A percentile compares a stretch with the other conserved stretches of the same genome.
Evolutionary conservation across 2,329 filamentous ascomycete genomes (phyloP).

Genomic region (Diaporthe sp.): DNA sequence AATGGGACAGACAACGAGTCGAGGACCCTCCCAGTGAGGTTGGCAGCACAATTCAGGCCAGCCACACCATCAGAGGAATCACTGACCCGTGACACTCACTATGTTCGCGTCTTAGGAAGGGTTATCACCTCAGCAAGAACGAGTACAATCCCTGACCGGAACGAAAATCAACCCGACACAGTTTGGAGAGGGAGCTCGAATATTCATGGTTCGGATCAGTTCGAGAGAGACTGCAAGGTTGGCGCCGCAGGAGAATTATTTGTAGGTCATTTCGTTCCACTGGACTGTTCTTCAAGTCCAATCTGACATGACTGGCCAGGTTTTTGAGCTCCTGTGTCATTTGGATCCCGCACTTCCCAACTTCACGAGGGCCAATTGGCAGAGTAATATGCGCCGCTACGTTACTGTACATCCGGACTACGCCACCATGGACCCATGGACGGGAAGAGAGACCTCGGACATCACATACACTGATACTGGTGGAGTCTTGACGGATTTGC

Average conservation of each 20-base stretch:
- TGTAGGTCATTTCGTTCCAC: constrained; percentile 31
- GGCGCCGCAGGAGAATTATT: constrained; percentile 45
- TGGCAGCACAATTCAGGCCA: neutral
- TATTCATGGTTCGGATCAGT: constrained; percentile 17
- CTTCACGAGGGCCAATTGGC: constrained; percentile 60
- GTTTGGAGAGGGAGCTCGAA: neutral
- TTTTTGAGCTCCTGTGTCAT: constrained; percentile 56
- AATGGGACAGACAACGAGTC: neutral
- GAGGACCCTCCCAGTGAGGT: neutral
- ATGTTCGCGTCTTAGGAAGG: constrained; percentile 33
- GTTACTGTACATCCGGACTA: constrained; percentile 57
- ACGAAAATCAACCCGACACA: neutral
- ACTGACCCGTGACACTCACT: neutral
- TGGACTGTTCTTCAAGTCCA: neutral
- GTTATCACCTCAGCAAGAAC: constrained; percentile 35
- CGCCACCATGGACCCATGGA: constrained; percentile 55
- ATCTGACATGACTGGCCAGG: constrained; percentile 43
- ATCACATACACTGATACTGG: constrained; percentile 58
- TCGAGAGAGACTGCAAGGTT: constrained; percentile 41
- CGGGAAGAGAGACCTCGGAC: constrained; percentile 59
- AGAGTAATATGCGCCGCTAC: constrained; percentile 60
- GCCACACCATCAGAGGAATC: neutral
- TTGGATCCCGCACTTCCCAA: constrained; percentile 47
- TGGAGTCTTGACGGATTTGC: constrained; percentile 50
- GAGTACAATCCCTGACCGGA: constrained; percentile 6